Evolutionary conservation across 306 rosid genomes (phyloP), one percentile per base, ranked within the genome.

Genomic region (Oemleria cerasiformis): DNA sequence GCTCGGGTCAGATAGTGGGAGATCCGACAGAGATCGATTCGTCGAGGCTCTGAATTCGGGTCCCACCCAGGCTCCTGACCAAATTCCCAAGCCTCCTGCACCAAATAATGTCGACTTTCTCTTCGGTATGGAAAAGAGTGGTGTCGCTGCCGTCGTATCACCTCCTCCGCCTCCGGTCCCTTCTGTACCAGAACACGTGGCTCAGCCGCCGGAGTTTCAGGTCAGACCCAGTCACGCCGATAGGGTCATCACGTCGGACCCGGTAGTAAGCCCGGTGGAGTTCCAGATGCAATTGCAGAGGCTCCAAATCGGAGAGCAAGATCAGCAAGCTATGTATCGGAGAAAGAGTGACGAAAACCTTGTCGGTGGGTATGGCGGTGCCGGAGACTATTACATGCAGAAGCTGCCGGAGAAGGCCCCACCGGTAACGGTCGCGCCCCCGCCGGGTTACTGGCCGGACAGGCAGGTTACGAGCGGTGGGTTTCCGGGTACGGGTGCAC

Each of bases 271-370:
- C 72, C 78, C 81, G 75, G 34, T 77, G n/a, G 97, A 85, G 53
- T 75, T 90, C 62, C 98, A 85, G 72, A 74, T 96, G 61, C 96
- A 87, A 48, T 67, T 89, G 63, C 94, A 84, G 80, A 86, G 85
- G 58, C 55, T 88, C 55, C 96, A 88, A 53, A 77, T 92, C 41
- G 73, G 80, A 51, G 96, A 90, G 19, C 65, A 61, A 61, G 23
- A 36, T 45, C 85, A 79, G 14, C 92, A 84, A 67, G 70, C 78
- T 13, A 73, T 79, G 41, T 88, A 90, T 38, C 57, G 88, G 73
- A 84, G 92, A 53, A 90, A 84, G 57, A 77, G 83, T 59, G 96
- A 92, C 3, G 96, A 90, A 0, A 77, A 61, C 11, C 42, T 77
- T 5, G 21, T 40, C 38, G 90, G 86, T 34, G 82, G 83, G 3